Evolutionary conservation across 306 rosid genomes (phyloP), one percentile per base, ranked within the genome.

Genomic region (Senna tora): DNA sequence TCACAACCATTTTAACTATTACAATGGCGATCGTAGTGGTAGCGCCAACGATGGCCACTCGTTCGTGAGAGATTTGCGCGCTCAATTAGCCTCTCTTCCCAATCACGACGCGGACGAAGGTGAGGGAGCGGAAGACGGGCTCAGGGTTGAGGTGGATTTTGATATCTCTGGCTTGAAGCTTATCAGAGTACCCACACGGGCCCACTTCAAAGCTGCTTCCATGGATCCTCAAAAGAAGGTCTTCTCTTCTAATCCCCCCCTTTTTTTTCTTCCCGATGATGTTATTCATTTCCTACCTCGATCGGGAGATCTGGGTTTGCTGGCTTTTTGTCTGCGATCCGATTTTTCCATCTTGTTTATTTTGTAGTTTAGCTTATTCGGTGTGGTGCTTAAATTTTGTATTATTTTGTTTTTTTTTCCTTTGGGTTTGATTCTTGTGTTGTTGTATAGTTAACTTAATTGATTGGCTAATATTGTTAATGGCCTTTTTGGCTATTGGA

Each of bases 191-290:
- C 84, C 84, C 7, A 20, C 75, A 0, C 76, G 30, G 13, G 43
- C 63, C 20, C 57, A 45, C 65, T 76, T 76, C 71, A 16, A 10
- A 32, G 67, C 64, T 53, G 67, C 73, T 54, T 67, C 74, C 63
- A 83, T 83, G 87, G 87, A 83, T 83, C 74, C 79, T 36, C 72
- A 74, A 42, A 79, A 73, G 58, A 83, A 83, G 87, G 84, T 80
- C 15, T 62, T 15, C 43, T 28, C 9, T 25, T 13, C 19, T 39
- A 11, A 2, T 20, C 10, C 17, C 28, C 32, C 2, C 32, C 46
- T 16, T 16, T 16, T 12, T 62, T 14, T 34, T 5, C 10, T 9
- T 9, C 34, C 15, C 17, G 32, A 20, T 28, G 25, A 12, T 36
- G 9, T 28, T 25, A 8, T 46, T 66, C 9, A 11, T 49, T 0